phyloP scores from a whole-genome alignment of 352 stramenopile species.

The Pythium chondricola region DNA sequence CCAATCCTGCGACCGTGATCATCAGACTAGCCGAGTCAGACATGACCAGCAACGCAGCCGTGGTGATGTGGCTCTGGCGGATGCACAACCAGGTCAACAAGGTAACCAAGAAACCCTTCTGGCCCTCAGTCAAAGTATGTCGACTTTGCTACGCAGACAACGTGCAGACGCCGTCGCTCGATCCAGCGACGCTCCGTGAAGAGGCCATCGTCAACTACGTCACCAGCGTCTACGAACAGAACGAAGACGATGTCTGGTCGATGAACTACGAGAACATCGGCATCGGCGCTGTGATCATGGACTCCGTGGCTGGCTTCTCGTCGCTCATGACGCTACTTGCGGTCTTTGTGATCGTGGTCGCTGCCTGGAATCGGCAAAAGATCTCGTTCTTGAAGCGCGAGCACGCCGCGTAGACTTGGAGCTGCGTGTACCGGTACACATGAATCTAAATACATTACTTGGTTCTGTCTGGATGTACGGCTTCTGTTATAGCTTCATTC shows the following conservation, averaged over 20 bases:
- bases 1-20: constrained; percentile 59
- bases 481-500: too few species aligned
- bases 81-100: constrained; percentile 86
- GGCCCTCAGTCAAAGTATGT: constrained; percentile 47
- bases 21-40: constrained; percentile 31
- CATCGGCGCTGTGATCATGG: constrained; percentile 26
- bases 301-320: constrained; percentile 32
- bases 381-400: constrained; percentile 16
- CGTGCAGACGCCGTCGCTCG: constrained; percentile 36
- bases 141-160: constrained; percentile 55
- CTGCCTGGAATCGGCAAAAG: neutral
- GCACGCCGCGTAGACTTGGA: constrained; percentile 10
- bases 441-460: too few species aligned
- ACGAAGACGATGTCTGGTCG: constrained; percentile 37
- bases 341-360: constrained; percentile 20
- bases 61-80: constrained; percentile 70
- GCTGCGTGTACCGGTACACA: too few species aligned
- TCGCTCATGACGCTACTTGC: constrained; percentile 27
- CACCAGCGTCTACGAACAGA: constrained; percentile 42
- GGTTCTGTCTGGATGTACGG: too few species aligned
- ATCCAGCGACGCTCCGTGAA: constrained; percentile 35
- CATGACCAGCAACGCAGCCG: constrained; percentile 26
- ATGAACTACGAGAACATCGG: constrained; percentile 46
- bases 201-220: constrained; percentile 53
- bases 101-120: constrained; percentile 57